Base-by-base conservation (phyloP, 2,329 filamentous ascomycete genomes). In the Tolypocladium pustulatum region DNA sequence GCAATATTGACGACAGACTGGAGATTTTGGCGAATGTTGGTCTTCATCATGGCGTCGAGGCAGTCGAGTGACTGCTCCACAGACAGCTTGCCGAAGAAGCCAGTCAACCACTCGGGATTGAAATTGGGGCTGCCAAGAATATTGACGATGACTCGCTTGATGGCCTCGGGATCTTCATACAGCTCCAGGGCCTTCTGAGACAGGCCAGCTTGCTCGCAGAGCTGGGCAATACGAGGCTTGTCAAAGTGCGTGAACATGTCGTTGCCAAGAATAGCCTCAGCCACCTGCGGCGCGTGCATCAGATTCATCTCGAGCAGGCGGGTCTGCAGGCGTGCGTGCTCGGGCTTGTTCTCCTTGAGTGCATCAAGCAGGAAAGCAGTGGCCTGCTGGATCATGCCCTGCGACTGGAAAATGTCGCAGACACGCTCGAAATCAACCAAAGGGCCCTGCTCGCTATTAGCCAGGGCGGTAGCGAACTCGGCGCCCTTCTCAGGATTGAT, bases 161-260 rank as follows among this genome's bases (percentile, higher is more conserved):
- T 88, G 20, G 89, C 84, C 32, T 86, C 86, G 6, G 91, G 87
- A 67, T 97, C 92, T 68, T 97, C 91, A 66, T 96, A 96, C 65
- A 97, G 90, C 77, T 99, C 95, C 62, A 99, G 75, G 27, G 94
- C 94, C 75, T 89, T 89, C 69, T 92, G 89, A 64, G 83, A 82
- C 58, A 99, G 84, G 57, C 92, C 91, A 57, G 92, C 92, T 71
- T 95, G 89, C 77, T 99, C 94, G 72, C 94, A 99, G 58, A 99
- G 83, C 64, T 88, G 84, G 30, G 93, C 90, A 73, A 99, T 90
- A 63, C 91, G 88, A 53, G 86, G 77, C 78, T 90, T 95, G 76
- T 99, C 94, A 69, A 96, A 99, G 76, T 99, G 86, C 0, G 91
- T 91, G 76, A 99, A 97, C 89, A 99, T 97, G 68, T 97, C 91